Base-by-base conservation (phyloP, 306 rosid species). In the Albizia julibrissin region DNA sequence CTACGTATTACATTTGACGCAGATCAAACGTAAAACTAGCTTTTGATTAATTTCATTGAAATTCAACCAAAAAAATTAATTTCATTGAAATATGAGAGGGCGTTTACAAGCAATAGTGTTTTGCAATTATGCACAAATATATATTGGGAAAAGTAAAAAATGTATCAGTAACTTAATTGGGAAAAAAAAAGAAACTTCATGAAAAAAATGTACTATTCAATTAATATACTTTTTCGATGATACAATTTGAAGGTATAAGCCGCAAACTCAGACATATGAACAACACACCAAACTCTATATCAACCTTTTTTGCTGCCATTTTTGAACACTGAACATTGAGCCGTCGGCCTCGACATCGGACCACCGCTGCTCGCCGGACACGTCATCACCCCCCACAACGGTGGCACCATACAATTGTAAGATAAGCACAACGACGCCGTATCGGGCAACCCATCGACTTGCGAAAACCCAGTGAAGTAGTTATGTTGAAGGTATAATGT, bases 401-500 rank as follows among this genome's bases (percentile, higher is more conserved):
- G 94, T 19, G 88, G 89, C 18, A 78, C 88, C 95, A 93, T 90
- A 65, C 97, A 93, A 75, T 93, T 93, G 44, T 90, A 93, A 14
- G 89, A 80, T 82, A 91, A 72, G 79, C 97, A 93, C 54, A 93
- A 66, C 69, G 94, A 83, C 82, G 86, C 90, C 84, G 93, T 82
- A 44, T 87, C 94, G 1, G 97, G 95, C 82, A 93, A 46, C 42
- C 21, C 83, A 19, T 33, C 44, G 21, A 66, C 5, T 15, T 86
- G 86, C 7, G 86, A 78, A 26, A 91, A 84, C 49, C 82, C 83
- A 1, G 89, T 87, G 10, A 93, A 74, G 84, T 70, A 93, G 62
- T 93, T 93, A 77, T 93, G 96, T 70, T 93, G 97, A 64, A 93
- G 81, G 74, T 93, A 93, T 54, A 93, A 22, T 13, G 92, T 91